Conservation (phyloP, 345 rosid genomes). For the Hypericum perforatum region DNA sequence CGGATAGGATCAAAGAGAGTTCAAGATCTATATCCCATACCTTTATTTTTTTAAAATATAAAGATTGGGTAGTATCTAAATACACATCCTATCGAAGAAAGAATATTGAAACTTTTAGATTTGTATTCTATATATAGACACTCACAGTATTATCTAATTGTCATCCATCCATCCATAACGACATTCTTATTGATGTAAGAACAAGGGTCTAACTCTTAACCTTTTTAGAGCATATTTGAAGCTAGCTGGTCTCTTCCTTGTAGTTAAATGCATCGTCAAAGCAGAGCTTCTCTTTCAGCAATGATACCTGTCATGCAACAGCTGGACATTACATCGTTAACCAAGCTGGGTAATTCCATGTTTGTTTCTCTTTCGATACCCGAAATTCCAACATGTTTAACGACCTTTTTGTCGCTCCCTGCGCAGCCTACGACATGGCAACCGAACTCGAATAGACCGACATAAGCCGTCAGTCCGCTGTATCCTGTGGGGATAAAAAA, state of each 20-base stretch:
- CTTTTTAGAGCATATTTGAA: conserved; percentile 28
- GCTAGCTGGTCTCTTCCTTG: conserved; percentile 36
- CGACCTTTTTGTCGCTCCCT: conserved; percentile 34
- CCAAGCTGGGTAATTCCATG: no score
- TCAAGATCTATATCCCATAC: no score
- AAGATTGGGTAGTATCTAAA: no score
- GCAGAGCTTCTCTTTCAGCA: conserved; percentile 44
- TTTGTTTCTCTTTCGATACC: no score
- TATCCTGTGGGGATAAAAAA: conserved; percentile 20
- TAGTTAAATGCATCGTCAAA: conserved; percentile 51
- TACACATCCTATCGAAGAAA: no score
- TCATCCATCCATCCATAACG: no score
- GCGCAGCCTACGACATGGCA: conserved; percentile 50
- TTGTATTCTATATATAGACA: no score
- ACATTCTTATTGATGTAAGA: neutral
- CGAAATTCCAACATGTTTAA: neutral
- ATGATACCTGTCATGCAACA: conserved; percentile 19
- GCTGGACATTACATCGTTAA: neutral
- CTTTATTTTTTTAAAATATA: no score
- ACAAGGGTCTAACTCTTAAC: conserved; percentile 7
- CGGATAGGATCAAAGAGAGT: no score
- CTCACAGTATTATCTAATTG: no score
- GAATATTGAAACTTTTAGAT: no score
- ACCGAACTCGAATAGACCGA: conserved; percentile 35
- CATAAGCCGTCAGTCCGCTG: conserved; percentile 46